phyloP scores from a whole-genome alignment of 176 grass and related monocot genomes.

The Phyllostachys edulis region DNA sequence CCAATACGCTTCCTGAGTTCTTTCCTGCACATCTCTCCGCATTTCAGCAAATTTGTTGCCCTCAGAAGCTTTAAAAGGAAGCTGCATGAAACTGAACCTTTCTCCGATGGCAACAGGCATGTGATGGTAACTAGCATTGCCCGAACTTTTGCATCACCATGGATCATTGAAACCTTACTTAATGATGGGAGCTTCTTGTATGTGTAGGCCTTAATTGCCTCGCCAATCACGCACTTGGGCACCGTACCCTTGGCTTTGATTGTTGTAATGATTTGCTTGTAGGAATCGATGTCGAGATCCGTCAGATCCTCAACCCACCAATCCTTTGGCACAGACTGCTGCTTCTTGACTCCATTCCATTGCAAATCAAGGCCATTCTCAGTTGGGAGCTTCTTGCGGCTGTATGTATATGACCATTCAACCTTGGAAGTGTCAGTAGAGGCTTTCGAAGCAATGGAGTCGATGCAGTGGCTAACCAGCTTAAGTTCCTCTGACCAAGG shows the following conservation, averaged over 20 bases:
- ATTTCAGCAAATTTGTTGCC: conserved; percentile 67
- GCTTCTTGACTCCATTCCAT: conserved; percentile 71
- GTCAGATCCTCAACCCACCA: conserved; percentile 96
- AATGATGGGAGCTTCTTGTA: conserved; percentile 77
- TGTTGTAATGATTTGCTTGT: conserved; percentile 67
- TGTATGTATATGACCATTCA: conserved; percentile 94
- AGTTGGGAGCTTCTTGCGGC: conserved; percentile 73
- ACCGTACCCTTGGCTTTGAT: conserved; percentile 72
- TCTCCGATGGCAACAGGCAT: conserved; percentile 74
- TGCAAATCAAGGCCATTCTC: conserved; percentile 62
- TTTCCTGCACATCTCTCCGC: conserved; percentile 68
- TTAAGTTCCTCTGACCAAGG: conserved; percentile 92
- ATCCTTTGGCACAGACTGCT: conserved; percentile 76
- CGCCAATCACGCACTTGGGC: conserved; percentile 65
- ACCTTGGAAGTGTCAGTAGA: conserved; percentile 79
- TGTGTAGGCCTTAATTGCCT: conserved; percentile 85
- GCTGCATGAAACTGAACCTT: conserved; percentile 86
- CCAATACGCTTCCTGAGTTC: conserved; percentile 90
- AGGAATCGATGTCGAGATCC: conserved; percentile 76
- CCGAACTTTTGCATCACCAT: conserved; percentile 71
- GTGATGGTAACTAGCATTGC: conserved; percentile 83
- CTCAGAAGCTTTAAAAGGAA: conserved; percentile 90
- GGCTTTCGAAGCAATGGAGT: conserved; percentile 85
- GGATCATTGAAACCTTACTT: conserved; percentile 70
- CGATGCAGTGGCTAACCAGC: conserved; percentile 84